Percentiles rank a stretch among this genome's conserved stretches.
Evolutionary conservation across 2,329 filamentous ascomycete genomes (phyloP).

Genomic region (Magnaporthiopsis rhizophila): DNA sequence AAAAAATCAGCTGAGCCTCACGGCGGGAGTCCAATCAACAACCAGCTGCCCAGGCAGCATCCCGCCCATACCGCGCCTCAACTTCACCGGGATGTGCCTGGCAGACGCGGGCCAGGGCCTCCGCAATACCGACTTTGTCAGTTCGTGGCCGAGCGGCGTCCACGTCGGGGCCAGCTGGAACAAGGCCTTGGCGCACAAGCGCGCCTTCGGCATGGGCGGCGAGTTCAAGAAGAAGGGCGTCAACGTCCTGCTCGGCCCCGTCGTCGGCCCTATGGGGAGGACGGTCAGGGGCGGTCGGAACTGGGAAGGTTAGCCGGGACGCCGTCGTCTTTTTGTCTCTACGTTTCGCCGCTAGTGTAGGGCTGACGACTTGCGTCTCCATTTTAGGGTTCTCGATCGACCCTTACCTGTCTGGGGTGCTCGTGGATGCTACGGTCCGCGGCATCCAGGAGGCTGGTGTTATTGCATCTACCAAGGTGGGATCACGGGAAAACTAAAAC

Average conservation of each 20-base stretch:
- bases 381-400: slow-evolving; percentile 35
- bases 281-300: slow-evolving; percentile 55
- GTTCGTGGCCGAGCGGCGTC: slow-evolving; percentile 32
- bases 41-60: slow-evolving; percentile 40
- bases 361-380: slow-evolving; percentile 6
- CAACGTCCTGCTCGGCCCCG: slow-evolving; percentile 71
- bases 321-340: not conserved
- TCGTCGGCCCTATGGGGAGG: slow-evolving; percentile 58
- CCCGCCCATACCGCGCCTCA: slow-evolving; percentile 26
- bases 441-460: slow-evolving; percentile 67
- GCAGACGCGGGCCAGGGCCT: slow-evolving; percentile 37
- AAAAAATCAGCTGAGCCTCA: slow-evolving; percentile 52
- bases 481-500: not conserved
- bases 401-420: slow-evolving; percentile 49
- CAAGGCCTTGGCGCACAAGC: slow-evolving; percentile 56
- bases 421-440: slow-evolving; percentile 46
- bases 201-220: slow-evolving; percentile 65
- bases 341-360: not conserved
- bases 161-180: slow-evolving; percentile 54
- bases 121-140: slow-evolving; percentile 34
- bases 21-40: slow-evolving; percentile 53
- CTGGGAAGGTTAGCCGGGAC: slow-evolving; percentile 36
- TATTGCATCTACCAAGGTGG: slow-evolving; percentile 54
- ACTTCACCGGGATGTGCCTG: slow-evolving; percentile 37
- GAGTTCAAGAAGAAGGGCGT: slow-evolving; percentile 74